Base-by-base conservation (phyloP, 768 basidiomycete genomes). In the Dictyophora rubrovolvata region DNA sequence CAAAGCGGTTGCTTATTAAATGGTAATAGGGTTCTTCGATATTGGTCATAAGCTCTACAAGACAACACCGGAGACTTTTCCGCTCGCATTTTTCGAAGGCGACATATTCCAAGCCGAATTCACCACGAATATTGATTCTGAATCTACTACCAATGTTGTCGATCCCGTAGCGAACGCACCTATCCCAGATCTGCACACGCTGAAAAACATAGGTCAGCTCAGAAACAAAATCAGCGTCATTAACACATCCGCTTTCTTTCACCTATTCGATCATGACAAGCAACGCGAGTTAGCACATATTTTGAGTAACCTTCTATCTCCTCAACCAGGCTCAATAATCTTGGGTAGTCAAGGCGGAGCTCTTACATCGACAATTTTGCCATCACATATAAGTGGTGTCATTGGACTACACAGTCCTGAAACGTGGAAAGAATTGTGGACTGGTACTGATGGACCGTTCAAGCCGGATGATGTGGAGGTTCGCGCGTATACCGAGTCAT, bases 21-120 rank as follows among this genome's bases (percentile, higher is more conserved):
- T n/a, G n/a, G n/a, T 17, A 23, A n/a, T 8, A 47, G 50, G 55
- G 34, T 63, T 61, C 49, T 63, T 60, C 55, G 28, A 61, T 17
- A 37, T 61, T 21, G 85, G 85, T 1, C 83, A 86, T 61, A 72
- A 78, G 49, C 72, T 87, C 17, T 87, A 84, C 70, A 75, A 67
- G 53, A 74, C 78, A 5, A 80, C 73, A 0, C 75, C 77, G 0
- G 70, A 76, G 42, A 73, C 75, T 0, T 85, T 81, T 68, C 79
- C 81, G 1, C 79, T 74, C 0, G 66, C 71, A 0, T 86, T 87
- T 64, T 55, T 86, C 17, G 68, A 73, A 14, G 85, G 85, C 1
- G 76, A 87, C 60, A 72, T 68, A 0, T 77, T 86, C 50, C 74
- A 83, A 60, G 68, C 75, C 7, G 59, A 62, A 1, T 70, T 79